phyloP scores from a whole-genome alignment of 495 filamentous ascomycete genomes.

The Viridothelium virens region DNA sequence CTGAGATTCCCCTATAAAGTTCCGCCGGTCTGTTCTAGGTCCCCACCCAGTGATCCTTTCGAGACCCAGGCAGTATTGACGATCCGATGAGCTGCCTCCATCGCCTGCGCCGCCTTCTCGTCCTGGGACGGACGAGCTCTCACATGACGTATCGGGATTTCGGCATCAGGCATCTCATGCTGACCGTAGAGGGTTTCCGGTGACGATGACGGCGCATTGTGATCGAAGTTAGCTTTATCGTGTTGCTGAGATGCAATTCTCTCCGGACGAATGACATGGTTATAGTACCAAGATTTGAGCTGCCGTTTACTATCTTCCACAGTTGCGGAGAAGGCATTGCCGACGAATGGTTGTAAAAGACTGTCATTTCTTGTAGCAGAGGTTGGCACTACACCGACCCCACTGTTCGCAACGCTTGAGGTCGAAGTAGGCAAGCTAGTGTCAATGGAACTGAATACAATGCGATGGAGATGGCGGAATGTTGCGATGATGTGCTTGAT shows the following conservation, averaged over 20 bases:
- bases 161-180: background rate
- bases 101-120: background rate
- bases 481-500: conserved; percentile 40
- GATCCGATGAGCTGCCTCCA: background rate
- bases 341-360: background rate
- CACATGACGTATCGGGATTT: background rate
- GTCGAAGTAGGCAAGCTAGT: background rate
- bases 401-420: background rate
- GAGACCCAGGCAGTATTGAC: too few relatives aligned
- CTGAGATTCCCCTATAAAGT: too few relatives aligned
- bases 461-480: conserved; percentile 15
- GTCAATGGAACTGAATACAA: background rate
- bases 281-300: background rate
- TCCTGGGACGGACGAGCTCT: background rate
- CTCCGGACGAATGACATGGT: background rate
- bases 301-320: background rate
- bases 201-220: background rate
- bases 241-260: background rate
- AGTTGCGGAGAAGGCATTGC: background rate
- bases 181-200: background rate
- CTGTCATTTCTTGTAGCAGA: background rate
- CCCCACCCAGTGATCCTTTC: too few relatives aligned
- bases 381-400: too few relatives aligned
- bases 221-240: background rate
- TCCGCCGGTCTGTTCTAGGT: too few relatives aligned